phyloP scores from a whole-genome alignment of 2,329 filamentous ascomycete genomes.

The Rutstroemia sp. region DNA sequence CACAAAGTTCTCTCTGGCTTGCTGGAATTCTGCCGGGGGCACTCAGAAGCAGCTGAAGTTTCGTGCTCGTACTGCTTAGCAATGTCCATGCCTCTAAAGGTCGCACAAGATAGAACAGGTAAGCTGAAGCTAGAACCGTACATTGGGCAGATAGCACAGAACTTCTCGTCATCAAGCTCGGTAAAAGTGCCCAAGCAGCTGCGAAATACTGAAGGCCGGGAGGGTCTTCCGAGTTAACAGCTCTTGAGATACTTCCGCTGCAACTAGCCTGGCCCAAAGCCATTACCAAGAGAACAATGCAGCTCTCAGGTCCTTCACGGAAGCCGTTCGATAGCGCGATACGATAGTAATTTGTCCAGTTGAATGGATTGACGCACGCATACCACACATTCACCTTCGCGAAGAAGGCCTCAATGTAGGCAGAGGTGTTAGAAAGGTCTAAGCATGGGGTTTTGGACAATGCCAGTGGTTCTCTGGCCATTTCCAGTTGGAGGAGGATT shows the following conservation, averaged over 20 bases:
- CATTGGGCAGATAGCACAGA: constrained; percentile 73
- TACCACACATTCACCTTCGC: constrained; percentile 80
- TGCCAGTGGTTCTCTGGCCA: constrained; percentile 68
- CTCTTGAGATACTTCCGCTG: constrained; percentile 67
- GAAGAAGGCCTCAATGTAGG: constrained; percentile 75
- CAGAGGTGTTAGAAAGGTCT: constrained; percentile 65
- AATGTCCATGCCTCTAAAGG: constrained; percentile 79
- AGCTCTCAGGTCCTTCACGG: constrained; percentile 72
- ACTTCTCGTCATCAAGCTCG: constrained; percentile 72
- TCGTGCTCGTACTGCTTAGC: constrained; percentile 72
- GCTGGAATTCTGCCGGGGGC: constrained; percentile 63
- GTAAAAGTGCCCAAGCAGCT: constrained; percentile 70
- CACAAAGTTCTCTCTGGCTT: constrained; percentile 64
- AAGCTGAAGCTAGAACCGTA: constrained; percentile 72
- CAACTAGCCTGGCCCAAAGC: constrained; percentile 71
- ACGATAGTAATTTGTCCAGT: constrained; percentile 69
- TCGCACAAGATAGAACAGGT: constrained; percentile 74
- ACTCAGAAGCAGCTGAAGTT: constrained; percentile 71
- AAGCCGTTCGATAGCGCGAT: constrained; percentile 70
- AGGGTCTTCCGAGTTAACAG: constrained; percentile 60
- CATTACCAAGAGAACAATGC: constrained; percentile 71
- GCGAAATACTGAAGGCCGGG: constrained; percentile 75
- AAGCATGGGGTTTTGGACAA: constrained; percentile 58
- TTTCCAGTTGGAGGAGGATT: constrained; percentile 73
- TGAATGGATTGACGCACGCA: constrained; percentile 76